These are phyloP conservation scores for Metahyphopichia silvanorum DNA, from an alignment of 805 yeast species.

Conservation along the genomic window DNA sequence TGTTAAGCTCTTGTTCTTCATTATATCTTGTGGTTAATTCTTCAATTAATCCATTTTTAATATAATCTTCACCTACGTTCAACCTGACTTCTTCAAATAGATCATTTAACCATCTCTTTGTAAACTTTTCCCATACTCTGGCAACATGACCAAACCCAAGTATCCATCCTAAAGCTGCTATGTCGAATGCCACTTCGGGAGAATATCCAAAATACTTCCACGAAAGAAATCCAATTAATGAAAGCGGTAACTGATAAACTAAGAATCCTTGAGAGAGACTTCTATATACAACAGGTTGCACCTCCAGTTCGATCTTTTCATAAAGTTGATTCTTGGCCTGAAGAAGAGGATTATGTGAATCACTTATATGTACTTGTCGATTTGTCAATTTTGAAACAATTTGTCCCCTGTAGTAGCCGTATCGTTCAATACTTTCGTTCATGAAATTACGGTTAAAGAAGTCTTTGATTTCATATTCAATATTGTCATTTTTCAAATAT, in stretches of 20 bases:
- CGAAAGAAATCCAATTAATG: slow-evolving; percentile 25
- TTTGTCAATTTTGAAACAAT: slow-evolving; percentile 27
- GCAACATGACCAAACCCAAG: slow-evolving; percentile 41
- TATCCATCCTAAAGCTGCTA: slow-evolving; percentile 35
- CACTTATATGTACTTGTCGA: slow-evolving; percentile 14
- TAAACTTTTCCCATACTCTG: slow-evolving; percentile 30
- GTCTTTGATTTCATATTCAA: slow-evolving; percentile 41
- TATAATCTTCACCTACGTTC: slow-evolving; percentile 29
- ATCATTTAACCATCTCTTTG: slow-evolving; percentile 22
- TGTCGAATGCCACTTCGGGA: slow-evolving; percentile 28
- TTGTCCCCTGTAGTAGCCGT: slow-evolving; percentile 36
- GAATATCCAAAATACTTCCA: slow-evolving; percentile 33
- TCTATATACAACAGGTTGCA: slow-evolving; percentile 36
- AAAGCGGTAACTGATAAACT: slow-evolving; percentile 37
- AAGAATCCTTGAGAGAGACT: slow-evolving; percentile 25
- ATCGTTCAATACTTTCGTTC: slow-evolving; percentile 36
- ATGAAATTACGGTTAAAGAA: slow-evolving; percentile 31
- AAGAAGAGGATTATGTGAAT: slow-evolving; percentile 27
- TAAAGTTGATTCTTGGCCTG: slow-evolving; percentile 26
- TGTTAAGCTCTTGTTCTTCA: slow-evolving; percentile 17
- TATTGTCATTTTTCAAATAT: slow-evolving; percentile 40
- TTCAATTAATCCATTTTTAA: slow-evolving; percentile 34
- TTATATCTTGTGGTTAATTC: slow-evolving; percentile 26
- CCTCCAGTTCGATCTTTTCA: slow-evolving; percentile 22
- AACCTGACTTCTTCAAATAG: slow-evolving; percentile 36